Evolutionary conservation across 257 asterid species (phyloP), one percentile per base, ranked within the genome.

Genomic region (Solanum appendiculatum): DNA sequence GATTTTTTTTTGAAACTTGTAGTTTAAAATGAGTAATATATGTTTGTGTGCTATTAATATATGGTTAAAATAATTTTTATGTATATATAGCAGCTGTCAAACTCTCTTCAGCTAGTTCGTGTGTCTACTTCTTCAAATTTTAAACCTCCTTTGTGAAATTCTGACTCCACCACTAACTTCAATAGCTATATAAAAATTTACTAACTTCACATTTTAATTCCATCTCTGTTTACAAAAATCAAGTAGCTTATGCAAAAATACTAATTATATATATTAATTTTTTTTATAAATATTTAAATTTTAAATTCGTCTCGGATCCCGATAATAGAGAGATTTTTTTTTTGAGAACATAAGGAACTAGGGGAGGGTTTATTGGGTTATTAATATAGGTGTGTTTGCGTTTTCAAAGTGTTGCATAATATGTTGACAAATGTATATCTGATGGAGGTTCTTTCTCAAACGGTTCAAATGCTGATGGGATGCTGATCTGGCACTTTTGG

Each of bases 381-480:
- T 8, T 40, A 60, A 74, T 37, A 73, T 54, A 21, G 33, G 20
- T 74, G 31, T 73, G 29, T 20, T 2, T 72, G 25, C 6, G 4
- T 72, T 72, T 9, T 5, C 46, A 4, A 72, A 73, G n/a, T 15
- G 5, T 33, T 33, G 78, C 42, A 33, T 5, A 20, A 9, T 10
- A 36, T 20, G 81, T 73, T 36, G 31, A 73, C 81, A 73, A 20
- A 73, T 73, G 8, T 10, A 36, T 73, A 36, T 36, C 48, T 73
- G 81, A 73, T 36, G 81, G 40, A 36, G 81, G 48, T 13, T 36
- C 82, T 70, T 73, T 73, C 82, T 37, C 33, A 36, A 37, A 73
- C 46, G 10, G 20, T 23, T 73, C 18, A 33, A 70, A 70, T 20
- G 46, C 7, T 31, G 9, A 16, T 16, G 15, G 6, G 27, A 33